phyloP scores from a whole-genome alignment of 495 filamentous ascomycete genomes.

The Annulohypoxylon stygium region DNA sequence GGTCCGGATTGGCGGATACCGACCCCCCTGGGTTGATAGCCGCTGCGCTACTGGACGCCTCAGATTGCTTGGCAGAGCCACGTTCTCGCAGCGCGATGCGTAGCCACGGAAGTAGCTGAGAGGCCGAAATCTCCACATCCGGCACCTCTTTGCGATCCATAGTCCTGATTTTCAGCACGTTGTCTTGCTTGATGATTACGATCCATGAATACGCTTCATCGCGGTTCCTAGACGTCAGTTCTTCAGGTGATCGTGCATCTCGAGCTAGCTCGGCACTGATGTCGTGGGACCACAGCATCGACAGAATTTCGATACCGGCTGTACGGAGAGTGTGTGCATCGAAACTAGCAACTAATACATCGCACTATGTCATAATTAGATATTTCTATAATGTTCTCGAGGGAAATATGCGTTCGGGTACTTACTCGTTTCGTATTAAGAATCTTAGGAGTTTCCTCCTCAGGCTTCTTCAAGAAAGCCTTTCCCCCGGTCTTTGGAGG shows the following conservation, averaged over 20 bases:
- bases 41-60: slow-evolving; percentile 56
- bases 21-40: slow-evolving; percentile 57
- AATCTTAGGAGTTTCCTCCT: slow-evolving; percentile 67
- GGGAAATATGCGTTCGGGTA: neutral
- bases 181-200: slow-evolving; percentile 85
- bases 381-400: neutral
- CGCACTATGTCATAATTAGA: slow-evolving; percentile 68
- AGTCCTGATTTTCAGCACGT: slow-evolving; percentile 79
- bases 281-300: slow-evolving; percentile 83
- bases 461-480: slow-evolving; percentile 74
- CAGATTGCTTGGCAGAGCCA: slow-evolving; percentile 53
- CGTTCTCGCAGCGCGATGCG: slow-evolving; percentile 86
- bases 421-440: slow-evolving; percentile 75
- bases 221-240: slow-evolving; percentile 76
- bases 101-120: slow-evolving; percentile 84
- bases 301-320: slow-evolving; percentile 78
- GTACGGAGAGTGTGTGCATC: slow-evolving; percentile 81
- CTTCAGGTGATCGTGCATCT: slow-evolving; percentile 79
- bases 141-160: slow-evolving; percentile 76
- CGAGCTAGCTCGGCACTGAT: slow-evolving; percentile 92
- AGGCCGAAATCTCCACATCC: slow-evolving; percentile 80
- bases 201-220: slow-evolving; percentile 87
- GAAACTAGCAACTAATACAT: slow-evolving; percentile 90
- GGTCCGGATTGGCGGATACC: slow-evolving; percentile 61
- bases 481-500: slow-evolving; percentile 72